Evolutionary conservation across 2,329 filamentous ascomycete genomes (phyloP).

Genomic region (Ophiostoma perfectum): DNA sequence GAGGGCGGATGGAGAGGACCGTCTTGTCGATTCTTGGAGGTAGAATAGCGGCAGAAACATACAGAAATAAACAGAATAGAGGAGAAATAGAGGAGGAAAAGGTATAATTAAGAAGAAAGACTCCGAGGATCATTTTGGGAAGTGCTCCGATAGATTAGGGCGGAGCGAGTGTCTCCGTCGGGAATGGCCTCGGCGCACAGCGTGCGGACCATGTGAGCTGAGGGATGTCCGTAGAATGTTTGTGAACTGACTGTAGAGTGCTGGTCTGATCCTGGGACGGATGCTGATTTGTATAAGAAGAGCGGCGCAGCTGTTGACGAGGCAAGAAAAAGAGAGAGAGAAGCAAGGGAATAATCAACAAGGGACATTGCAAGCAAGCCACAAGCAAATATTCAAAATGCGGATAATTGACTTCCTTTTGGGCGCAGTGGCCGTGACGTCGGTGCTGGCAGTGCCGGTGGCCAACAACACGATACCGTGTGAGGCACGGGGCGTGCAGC

Average conservation of each 20-base stretch:
- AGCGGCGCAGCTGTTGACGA: background rate
- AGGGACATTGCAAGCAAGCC: slow-evolving; percentile 12
- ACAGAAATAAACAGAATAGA: too few relatives aligned
- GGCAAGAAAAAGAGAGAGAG: background rate
- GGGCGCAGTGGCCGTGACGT: slow-evolving; percentile 31
- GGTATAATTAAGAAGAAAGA: background rate
- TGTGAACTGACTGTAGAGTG: background rate
- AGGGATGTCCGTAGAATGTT: background rate
- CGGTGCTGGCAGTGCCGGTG: slow-evolving; percentile 33
- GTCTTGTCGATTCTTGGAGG: background rate
- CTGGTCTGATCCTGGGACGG: background rate
- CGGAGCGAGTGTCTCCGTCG: slow-evolving; percentile 18
- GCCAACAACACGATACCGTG: slow-evolving; percentile 25
- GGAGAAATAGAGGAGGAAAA: background rate
- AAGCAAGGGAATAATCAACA: background rate
- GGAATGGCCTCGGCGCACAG: background rate
- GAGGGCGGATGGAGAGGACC: background rate
- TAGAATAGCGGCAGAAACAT: background rate
- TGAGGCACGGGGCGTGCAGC: slow-evolving; percentile 23
- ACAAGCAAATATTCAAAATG: slow-evolving; percentile 29
- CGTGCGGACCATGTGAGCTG: background rate
- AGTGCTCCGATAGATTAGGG: slow-evolving; percentile 10
- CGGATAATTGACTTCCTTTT: slow-evolving; percentile 34
- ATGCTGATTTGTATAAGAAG: background rate
- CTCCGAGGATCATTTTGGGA: background rate